Base-by-base conservation (phyloP, 306 rosid genomes). In the Citrullus amarus region DNA sequence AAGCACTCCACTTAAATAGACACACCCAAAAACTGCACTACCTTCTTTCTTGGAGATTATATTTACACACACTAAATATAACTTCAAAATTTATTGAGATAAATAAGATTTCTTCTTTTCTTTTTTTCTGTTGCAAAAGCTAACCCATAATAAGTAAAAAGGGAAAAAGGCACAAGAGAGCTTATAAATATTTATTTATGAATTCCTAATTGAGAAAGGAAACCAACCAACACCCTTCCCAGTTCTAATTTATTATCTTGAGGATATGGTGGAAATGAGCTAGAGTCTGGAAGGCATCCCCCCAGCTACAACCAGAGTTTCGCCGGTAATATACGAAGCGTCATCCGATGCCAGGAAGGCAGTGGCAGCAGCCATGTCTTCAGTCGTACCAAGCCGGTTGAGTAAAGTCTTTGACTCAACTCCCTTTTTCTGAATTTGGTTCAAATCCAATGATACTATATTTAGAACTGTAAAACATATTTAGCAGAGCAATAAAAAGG, bases 331-430 rank as follows among this genome's bases (percentile, higher is more conserved):
- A 85, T 90, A 96, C 61, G 99, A 82, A 46, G 98, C 98, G 41
- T 96, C 99, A 30, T 92, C 96, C 1, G 98, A 96, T 25, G 96
- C 92, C 88, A 96, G 84, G 84, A 96, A 92, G 3, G 99, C 97
- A 16, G 93, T 34, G 0, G 96, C 96, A 76, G 99, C 88, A 51
- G 89, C 99, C 96, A 92, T 96, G 85, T 92, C 99, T 76, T 84
- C 93, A 0, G 98, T 87, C 36, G 96, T 92, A 12, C 99, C 99
- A 43, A 96, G 99, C 86, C 96, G 87, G 59, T 86, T 85, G 65
- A 96, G 93, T 28, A 91, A 25, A 32, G 98, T 85, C 79, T 80
- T 80, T 50, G 36, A 87, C 87, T 92, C 97, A 22, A 92, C 84
- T 38, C 79, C 82, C 50, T 80, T 54, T 81, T 89, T 88, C 99